Evolutionary conservation across 768 basidiomycete species (phyloP).

Genomic region (Pisolithus tinctorius): DNA sequence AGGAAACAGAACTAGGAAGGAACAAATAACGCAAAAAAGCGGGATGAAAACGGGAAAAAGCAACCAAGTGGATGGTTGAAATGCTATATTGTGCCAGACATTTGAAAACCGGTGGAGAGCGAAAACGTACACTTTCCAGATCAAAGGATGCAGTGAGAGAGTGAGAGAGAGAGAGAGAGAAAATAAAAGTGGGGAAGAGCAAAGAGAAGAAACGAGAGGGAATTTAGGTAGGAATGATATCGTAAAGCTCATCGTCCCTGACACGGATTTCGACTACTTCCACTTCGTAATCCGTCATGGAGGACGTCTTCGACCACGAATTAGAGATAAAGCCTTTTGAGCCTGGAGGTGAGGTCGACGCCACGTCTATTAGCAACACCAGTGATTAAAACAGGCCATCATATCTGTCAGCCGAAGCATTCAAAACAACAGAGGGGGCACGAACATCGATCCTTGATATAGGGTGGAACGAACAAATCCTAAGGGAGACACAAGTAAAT

Average conservation of each 20-base stretch:
- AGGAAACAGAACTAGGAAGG: neutral
- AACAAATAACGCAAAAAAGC: neutral
- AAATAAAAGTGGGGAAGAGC: constrained; percentile 3
- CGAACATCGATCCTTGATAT: constrained; percentile 87
- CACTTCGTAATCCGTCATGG: constrained; percentile 70
- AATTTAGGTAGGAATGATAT: constrained; percentile 51
- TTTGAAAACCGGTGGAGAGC: neutral
- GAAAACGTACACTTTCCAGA: neutral
- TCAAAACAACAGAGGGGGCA: constrained; percentile 16
- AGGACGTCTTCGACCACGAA: constrained; percentile 59
- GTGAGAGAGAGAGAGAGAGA: neutral
- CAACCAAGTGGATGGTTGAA: neutral
- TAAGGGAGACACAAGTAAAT: constrained; percentile 19
- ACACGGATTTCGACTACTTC: constrained; percentile 87
- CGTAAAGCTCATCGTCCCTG: constrained; percentile 67
- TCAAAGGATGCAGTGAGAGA: neutral
- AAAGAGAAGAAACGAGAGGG: neutral
- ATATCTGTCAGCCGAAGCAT: neutral
- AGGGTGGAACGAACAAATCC: constrained; percentile 85
- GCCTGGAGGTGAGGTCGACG: constrained; percentile 77
- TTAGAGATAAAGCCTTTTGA: constrained; percentile 59
- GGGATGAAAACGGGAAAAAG: neutral
- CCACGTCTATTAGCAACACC: constrained; percentile 47
- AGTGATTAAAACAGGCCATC: constrained; percentile 1
- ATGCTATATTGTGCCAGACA: neutral